These are phyloP conservation scores for Colletotrichum horii DNA, from an alignment of 2,329 filamentous ascomycete genomes.

Conservation along the genomic window DNA sequence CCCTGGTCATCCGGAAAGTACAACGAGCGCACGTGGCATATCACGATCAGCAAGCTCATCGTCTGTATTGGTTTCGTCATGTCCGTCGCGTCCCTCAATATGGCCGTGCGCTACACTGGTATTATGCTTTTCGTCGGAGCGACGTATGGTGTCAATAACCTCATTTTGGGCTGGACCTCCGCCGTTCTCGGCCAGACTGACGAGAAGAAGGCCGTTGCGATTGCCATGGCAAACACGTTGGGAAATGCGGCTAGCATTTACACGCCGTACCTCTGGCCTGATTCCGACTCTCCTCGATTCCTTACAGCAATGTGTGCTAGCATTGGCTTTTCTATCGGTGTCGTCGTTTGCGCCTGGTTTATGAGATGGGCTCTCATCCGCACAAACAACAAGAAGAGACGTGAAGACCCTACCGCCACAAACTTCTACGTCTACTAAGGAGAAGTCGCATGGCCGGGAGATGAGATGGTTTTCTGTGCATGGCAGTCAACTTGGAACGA, in stretches of 20 bases:
- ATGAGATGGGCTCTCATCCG: conserved; percentile 37
- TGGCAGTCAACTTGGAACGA: accelerated
- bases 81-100: conserved; percentile 27
- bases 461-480: background rate
- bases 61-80: conserved; percentile 36
- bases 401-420: conserved; percentile 24
- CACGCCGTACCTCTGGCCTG: conserved; percentile 25
- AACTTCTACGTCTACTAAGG: conserved; percentile 34
- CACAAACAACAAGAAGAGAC: conserved; percentile 37
- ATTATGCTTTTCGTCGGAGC: conserved; percentile 42
- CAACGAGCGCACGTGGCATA: conserved; percentile 55
- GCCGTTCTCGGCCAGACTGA: conserved; percentile 47
- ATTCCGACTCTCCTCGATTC: conserved; percentile 16
- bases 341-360: conserved; percentile 40
- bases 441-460: accelerated
- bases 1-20: conserved; percentile 47
- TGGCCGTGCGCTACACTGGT: conserved; percentile 21
- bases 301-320: conserved; percentile 25
- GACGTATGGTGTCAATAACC: conserved; percentile 42
- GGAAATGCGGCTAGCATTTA: conserved; percentile 22
- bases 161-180: conserved; percentile 49
- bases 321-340: conserved; percentile 33
- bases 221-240: conserved; percentile 33
- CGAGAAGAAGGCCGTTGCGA: conserved; percentile 50
- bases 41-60: conserved; percentile 45